phyloP scores from a whole-genome alignment of 1,284 basidiomycete species.

The Athelia sp. region DNA sequence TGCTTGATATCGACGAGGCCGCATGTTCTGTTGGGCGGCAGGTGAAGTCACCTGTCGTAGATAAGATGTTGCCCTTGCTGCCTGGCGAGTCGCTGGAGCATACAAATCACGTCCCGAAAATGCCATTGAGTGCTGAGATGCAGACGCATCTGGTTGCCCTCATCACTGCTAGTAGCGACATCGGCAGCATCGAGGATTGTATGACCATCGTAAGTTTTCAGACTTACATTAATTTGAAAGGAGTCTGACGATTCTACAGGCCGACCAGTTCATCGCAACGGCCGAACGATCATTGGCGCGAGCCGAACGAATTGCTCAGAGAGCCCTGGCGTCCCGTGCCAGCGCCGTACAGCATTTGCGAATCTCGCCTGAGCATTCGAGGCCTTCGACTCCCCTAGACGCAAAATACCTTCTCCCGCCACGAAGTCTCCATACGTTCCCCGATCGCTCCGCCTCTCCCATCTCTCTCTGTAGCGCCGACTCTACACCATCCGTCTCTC shows the following conservation, averaged over 20 bases:
- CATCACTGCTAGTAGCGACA: slow-evolving; percentile 46
- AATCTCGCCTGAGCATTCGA: not conserved
- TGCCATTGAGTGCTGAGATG: slow-evolving; percentile 20
- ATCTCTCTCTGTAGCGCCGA: slow-evolving; percentile 20
- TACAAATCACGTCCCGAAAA: too few relatives aligned
- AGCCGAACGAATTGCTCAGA: slow-evolving; percentile 43
- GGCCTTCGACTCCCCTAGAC: not conserved
- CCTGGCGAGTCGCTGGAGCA: too few relatives aligned
- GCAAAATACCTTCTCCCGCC: not conserved
- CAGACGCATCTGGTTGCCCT: slow-evolving; percentile 41
- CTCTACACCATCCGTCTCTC: slow-evolving; percentile 36
- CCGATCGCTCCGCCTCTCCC: slow-evolving; percentile 27
- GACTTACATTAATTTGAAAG: slow-evolving; percentile 8
- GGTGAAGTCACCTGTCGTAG: slow-evolving; percentile 15
- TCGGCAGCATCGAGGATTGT: slow-evolving; percentile 46
- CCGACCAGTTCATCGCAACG: slow-evolving; percentile 46
- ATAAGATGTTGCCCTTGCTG: not conserved
- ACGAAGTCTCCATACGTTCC: too few relatives aligned
- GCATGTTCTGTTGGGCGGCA: slow-evolving; percentile 36
- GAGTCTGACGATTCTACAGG: slow-evolving; percentile 24
- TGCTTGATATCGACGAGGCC: slow-evolving; percentile 28
- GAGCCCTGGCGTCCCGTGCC: slow-evolving; percentile 44
- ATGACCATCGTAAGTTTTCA: slow-evolving; percentile 32
- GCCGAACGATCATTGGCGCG: slow-evolving; percentile 48
- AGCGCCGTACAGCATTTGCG: not conserved